These are phyloP conservation scores for Monosporozyma aerobia DNA, from an alignment of 805 yeast species.

Conservation along the genomic window DNA sequence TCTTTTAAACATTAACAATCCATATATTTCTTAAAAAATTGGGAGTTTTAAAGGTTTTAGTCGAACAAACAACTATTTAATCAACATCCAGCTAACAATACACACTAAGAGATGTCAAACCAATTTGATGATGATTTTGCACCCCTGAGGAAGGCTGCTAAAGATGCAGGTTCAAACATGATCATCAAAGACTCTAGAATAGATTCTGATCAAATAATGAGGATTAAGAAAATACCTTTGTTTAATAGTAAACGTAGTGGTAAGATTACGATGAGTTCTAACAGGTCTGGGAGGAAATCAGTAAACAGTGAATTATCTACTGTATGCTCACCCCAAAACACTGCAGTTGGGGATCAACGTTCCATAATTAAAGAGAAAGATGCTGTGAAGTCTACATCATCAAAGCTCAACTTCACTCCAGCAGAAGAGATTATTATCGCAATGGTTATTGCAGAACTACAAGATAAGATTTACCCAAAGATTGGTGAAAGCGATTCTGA, in stretches of 20 bases:
- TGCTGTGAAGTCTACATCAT: not conserved
- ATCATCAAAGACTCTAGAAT: slow-evolving; percentile 19
- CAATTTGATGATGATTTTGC: slow-evolving; percentile 15
- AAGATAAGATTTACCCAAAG: not conserved
- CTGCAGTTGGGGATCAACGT: not conserved
- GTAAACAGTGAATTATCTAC: not conserved
- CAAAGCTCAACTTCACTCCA: not conserved
- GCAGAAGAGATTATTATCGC: not conserved
- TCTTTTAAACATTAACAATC: not conserved
- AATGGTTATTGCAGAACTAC: not conserved
- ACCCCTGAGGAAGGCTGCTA: slow-evolving; percentile 20
- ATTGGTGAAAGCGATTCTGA: not conserved
- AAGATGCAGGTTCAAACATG: slow-evolving; percentile 14
- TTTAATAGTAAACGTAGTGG: slow-evolving; percentile 4
- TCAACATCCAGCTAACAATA: not conserved
- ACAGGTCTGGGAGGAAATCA: not conserved
- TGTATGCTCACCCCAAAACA: not conserved
- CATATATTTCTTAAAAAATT: not conserved
- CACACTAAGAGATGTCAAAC: not conserved
- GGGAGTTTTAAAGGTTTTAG: not conserved
- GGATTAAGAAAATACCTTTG: slow-evolving; percentile 9
- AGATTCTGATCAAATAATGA: slow-evolving; percentile 15
- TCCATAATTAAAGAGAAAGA: not conserved
- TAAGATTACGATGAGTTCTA: not conserved
- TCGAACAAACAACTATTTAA: not conserved